Percentiles rank a stretch among this genome's conserved stretches.
Conservation (phyloP, 2,329 filamentous ascomycete species). For the Colletotrichum lindemuthianum region DNA sequence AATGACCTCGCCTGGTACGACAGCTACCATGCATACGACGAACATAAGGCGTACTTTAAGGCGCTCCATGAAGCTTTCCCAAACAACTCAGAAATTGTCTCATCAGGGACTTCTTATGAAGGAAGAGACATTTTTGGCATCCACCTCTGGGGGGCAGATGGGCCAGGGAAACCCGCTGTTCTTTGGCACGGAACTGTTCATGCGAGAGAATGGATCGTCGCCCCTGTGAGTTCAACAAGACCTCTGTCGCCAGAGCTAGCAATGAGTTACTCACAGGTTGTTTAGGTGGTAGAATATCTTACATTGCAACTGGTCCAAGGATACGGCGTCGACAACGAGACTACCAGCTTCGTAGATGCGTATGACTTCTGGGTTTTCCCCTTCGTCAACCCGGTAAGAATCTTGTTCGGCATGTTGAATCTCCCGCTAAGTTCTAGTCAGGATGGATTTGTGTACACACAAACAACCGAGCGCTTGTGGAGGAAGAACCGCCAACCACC, state of each 20-base stretch:
- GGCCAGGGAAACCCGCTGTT: conserved; percentile 56
- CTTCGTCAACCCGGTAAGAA: conserved; percentile 59
- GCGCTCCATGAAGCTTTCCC: conserved; percentile 54
- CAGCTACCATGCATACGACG: conserved; percentile 59
- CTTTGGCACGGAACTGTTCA: conserved; percentile 64
- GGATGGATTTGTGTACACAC: conserved; percentile 57
- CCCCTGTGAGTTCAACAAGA: conserved; percentile 54
- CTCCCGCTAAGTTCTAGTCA: background rate
- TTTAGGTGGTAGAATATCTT: conserved; percentile 56
- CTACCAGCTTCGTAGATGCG: conserved; percentile 58
- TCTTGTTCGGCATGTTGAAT: background rate
- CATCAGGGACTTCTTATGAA: conserved; percentile 55
- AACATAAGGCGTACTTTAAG: conserved; percentile 57
- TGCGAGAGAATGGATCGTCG: conserved; percentile 64
- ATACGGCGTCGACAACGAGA: conserved; percentile 49
- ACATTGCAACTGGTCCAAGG: conserved; percentile 55
- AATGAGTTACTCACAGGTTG: background rate
- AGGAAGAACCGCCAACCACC: conserved; percentile 60
- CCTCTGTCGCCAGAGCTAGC: conserved; percentile 43
- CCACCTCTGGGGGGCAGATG: conserved; percentile 57
- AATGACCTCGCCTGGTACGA: conserved; percentile 57
- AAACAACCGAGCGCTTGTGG: conserved; percentile 57
- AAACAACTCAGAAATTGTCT: conserved; percentile 57
- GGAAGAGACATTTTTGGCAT: conserved; percentile 67
- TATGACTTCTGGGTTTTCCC: conserved; percentile 67